Evolutionary conservation across 2,329 filamentous ascomycete species (phyloP), one percentile per base, ranked within the genome.

Genomic region (Beauveria sp.): DNA sequence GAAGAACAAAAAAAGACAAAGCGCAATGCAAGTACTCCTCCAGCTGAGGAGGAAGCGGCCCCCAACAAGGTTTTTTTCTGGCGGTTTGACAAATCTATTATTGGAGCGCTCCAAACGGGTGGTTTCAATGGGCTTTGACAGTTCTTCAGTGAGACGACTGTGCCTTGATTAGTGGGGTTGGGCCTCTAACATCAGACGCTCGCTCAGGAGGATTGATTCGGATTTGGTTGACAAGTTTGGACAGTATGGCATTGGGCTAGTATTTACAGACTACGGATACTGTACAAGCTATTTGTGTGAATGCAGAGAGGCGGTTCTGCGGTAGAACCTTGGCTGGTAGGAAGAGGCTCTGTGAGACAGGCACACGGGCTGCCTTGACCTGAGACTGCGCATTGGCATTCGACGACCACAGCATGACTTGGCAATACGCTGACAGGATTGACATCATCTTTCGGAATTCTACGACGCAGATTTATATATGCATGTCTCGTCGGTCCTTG

Each of bases 141-240:
- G 52, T 34, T 30, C 40, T 30, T 30, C 40, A 47, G 54, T 56
- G 54, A 37, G 54, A 48, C 43, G 20, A 18, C 18, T 8, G 53
- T 55, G 53, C 41, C 53, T 55, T 30, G 53, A 55, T 55, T 55
- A 55, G 53, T 34, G 53, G 53, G 40, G 8, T 30, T 28, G 48
- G 24, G 37, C 24, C 53, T 46, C 24, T 10, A 28, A 34, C 40
- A 30, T 34, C 52, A 18, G 52, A 28, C 52, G 52, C 40, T 7
- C 52, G 52, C 40, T 7, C 22, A 22, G n/a, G 37, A 18, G 43
- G 16, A 22, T 40, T 24, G 22, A 44, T 16, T 9, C 2, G 24
- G 5, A 34, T 20, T 12, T 24, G 43, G 7, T 24, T 47, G 24
- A 30, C 3, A 10, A 12, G 24, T 18, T n/a, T 34, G 48, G 18